Conservation (phyloP, 768 basidiomycete species). For the Mycena venus region DNA sequence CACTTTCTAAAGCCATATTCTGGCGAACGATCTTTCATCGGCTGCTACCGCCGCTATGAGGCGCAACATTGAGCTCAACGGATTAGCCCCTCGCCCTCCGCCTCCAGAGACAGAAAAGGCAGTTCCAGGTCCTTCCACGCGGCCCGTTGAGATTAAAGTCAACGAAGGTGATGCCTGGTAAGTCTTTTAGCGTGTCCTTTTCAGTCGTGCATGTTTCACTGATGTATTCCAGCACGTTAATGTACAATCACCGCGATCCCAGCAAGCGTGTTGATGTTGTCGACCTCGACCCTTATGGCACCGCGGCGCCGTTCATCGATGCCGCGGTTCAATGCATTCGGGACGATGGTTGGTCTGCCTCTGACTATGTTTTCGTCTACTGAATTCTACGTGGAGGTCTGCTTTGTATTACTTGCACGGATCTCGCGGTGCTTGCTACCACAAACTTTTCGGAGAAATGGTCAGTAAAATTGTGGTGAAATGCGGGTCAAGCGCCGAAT, state of each 20-base stretch:
- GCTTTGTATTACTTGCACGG: conserved; percentile 96
- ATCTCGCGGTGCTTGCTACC: conserved; percentile 93
- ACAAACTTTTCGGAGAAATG: conserved; percentile 98
- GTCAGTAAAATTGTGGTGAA: conserved; percentile 53
- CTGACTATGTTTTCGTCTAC: neutral
- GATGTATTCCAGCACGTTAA: conserved; percentile 70
- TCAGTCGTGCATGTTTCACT: neutral
- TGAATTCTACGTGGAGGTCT: conserved; percentile 68
- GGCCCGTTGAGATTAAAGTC: conserved; percentile 73
- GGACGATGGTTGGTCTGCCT: conserved; percentile 79
- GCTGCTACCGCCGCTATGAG: conserved; percentile 89
- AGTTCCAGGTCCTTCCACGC: conserved; percentile 12
- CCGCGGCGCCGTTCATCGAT: conserved; percentile 97
- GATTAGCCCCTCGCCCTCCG: conserved; percentile 59
- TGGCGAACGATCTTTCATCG: conserved; percentile 93
- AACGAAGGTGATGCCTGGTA: conserved; percentile 97
- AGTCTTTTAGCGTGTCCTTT: conserved; percentile 36
- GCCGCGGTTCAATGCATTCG: conserved; percentile 90
- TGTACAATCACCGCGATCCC: conserved; percentile 90
- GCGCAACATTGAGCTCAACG: conserved; percentile 88
- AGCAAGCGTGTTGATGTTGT: conserved; percentile 88
- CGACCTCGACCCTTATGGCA: conserved; percentile 99
- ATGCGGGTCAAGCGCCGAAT: neutral
- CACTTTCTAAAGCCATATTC: conserved; percentile 75
- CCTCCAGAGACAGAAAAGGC: conserved; percentile 14